Conservation (phyloP, 257 asterid genomes). For the Agastache rugosa region DNA sequence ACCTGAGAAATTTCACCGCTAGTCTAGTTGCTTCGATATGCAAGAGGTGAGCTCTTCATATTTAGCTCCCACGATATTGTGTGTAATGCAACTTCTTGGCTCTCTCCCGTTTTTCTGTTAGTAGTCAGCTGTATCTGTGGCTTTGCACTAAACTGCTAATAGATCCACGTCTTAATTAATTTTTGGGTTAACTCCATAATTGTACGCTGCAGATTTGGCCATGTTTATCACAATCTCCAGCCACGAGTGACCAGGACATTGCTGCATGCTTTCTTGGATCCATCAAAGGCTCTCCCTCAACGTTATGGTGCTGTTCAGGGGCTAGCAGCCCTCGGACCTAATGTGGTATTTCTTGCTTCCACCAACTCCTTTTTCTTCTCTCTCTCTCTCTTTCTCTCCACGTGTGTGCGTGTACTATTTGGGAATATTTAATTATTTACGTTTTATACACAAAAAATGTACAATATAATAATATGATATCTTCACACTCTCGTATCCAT, state of each 20-base stretch:
- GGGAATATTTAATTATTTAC: not conserved
- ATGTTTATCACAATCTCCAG: conserved; percentile 86
- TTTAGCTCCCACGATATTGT: conserved; percentile 24
- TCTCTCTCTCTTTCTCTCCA: not conserved
- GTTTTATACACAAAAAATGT: not conserved
- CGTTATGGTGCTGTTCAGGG: conserved; percentile 99
- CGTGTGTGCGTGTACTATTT: not conserved
- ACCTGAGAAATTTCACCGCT: conserved; percentile 85
- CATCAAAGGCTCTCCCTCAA: conserved; percentile 86
- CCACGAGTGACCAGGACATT: conserved; percentile 89
- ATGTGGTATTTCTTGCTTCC: conserved; percentile 66
- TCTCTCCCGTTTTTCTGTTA: conserved; percentile 22
- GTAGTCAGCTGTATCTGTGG: conserved; percentile 24
- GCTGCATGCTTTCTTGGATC: conserved; percentile 85
- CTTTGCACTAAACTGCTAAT: conserved; percentile 16
- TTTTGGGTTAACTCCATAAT: not conserved
- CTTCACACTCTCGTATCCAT: not conserved
- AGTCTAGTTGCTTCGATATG: conserved; percentile 83
- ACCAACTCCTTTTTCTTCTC: not conserved
- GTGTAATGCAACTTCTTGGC: conserved; percentile 19
- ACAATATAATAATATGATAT: not conserved
- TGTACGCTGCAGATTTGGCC: conserved; percentile 70
- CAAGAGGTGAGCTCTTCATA: conserved; percentile 70
- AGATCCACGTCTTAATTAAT: conserved; percentile 1
- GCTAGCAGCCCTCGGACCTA: conserved; percentile 89